Conservation (phyloP, 2,329 filamentous ascomycete genomes). For the Aspergillus fumigatiaffinis region DNA sequence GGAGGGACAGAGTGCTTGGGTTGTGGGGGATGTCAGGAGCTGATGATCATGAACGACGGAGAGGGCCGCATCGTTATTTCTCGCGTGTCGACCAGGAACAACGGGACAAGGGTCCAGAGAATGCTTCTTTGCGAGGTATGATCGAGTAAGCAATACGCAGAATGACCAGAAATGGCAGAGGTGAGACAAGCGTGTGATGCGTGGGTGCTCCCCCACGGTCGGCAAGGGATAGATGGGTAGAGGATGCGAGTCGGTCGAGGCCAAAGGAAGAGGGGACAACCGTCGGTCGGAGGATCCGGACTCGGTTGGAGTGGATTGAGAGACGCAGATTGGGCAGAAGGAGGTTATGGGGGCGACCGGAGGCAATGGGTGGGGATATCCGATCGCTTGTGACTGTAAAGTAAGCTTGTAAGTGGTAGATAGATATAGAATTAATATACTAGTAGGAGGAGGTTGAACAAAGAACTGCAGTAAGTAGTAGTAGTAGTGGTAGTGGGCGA, state of each 20-base stretch:
- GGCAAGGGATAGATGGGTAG: not conserved
- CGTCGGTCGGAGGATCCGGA: not conserved
- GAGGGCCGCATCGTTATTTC: conserved; percentile 17
- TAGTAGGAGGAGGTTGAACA: not conserved
- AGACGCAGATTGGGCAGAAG: not conserved
- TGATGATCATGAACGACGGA: conserved; percentile 12
- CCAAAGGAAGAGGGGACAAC: not conserved
- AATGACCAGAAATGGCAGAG: not conserved
- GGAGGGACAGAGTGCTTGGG: not conserved
- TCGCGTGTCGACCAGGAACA: conserved; percentile 2
- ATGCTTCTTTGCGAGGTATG: not conserved
- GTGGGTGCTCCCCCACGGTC: not conserved
- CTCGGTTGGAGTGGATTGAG: not conserved
- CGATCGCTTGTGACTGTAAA: not conserved
- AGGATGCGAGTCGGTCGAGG: not conserved
- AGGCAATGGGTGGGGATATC: not conserved
- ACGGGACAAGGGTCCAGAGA: not conserved
- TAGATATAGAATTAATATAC: not conserved
- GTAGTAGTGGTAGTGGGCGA: not conserved
- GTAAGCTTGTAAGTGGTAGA: not conserved
- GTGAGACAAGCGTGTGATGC: not conserved
- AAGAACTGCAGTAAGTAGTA: too few species aligned
- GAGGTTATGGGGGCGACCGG: not conserved
- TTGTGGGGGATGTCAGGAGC: conserved; percentile 4
- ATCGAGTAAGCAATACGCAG: not conserved